Base-by-base conservation (phyloP, 768 basidiomycete genomes). In the Leucocoprinus sp. region DNA sequence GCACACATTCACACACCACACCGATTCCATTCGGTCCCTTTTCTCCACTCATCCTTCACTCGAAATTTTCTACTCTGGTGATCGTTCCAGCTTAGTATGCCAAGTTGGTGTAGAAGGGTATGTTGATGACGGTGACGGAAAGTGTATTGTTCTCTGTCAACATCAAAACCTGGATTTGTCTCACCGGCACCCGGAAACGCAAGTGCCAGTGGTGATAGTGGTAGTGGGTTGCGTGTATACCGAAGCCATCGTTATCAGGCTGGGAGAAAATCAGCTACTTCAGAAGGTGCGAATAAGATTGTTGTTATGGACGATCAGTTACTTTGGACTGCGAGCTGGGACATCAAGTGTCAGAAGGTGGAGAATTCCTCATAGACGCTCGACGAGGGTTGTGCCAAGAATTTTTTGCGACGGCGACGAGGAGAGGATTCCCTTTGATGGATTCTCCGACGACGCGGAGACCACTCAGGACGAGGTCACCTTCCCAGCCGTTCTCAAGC, bases 1-100 rank as follows among this genome's bases (percentile, higher is more conserved):
- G 2, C 64, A 99, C 57, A 98, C 95, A 1, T 99, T 97, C 67
- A 88, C 89, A 0, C 84, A 97, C 57, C 95, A 98, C 60, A 81
- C 87, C 11, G 91, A 93, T 50, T 87, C 86, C 11, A 91, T 97
- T 37, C 97, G 96, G 95, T 83, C 93, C 0, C 69, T 99, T 5
- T 80, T 78, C 58, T 95, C 93, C 7, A 72, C 79, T 0, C 93
- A 98, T 59, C 89, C 93, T 0, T 80, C 84, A 6, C 71, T 99
- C 42, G 72, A 80, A 59, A 72, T 80, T 1, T 99, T 99, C 67
- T 97, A 95, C 64, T 96, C 93, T 0, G 96, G 95, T 8, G 95
- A 97, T 55, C 76, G 87, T 22, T 78, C 85, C 2, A 95, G 95
- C 14, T 69, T 82, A 48, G 80, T 98, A 5, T 91, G 89, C 60